Evolutionary conservation across 192 early-diverging fungal species (phyloP).

Genomic region (Powellomyces hirtus): DNA sequence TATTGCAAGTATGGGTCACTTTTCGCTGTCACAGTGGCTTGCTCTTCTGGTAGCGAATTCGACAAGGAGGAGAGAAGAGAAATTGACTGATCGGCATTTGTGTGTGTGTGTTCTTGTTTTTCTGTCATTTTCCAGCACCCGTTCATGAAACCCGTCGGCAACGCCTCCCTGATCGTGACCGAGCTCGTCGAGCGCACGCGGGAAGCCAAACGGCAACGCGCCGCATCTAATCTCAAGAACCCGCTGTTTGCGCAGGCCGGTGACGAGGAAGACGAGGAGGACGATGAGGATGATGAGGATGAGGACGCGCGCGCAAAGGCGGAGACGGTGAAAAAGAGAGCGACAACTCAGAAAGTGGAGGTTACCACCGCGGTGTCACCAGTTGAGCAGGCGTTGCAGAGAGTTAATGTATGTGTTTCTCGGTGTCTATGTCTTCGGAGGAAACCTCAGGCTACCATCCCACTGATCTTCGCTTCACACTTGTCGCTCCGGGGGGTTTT

Average conservation of each 20-base stretch:
- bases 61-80: background rate
- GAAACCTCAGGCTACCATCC: no score
- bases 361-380: background rate
- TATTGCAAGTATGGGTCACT: slow-evolving; percentile 28
- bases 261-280: slow-evolving; percentile 35
- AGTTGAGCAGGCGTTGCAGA: slow-evolving; percentile 10
- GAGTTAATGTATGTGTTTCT: no score
- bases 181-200: slow-evolving; percentile 41
- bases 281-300: slow-evolving; percentile 23
- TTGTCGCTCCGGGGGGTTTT: no score
- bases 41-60: background rate
- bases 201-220: slow-evolving; percentile 28
- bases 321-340: slow-evolving; percentile 19
- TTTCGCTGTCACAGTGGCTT: background rate
- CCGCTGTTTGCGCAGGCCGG: slow-evolving; percentile 15
- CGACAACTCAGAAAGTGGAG: slow-evolving; percentile 14
- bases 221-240: background rate
- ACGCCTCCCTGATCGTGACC: slow-evolving; percentile 20
- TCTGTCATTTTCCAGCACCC: slow-evolving; percentile 33
- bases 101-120: background rate
- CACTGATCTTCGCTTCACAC: no score
- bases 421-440: no score
- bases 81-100: background rate
- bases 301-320: slow-evolving; percentile 2
- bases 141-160: slow-evolving; percentile 34